phyloP scores from a whole-genome alignment of 1,139 yeast genomes.

The Protomyces pachydermus region DNA sequence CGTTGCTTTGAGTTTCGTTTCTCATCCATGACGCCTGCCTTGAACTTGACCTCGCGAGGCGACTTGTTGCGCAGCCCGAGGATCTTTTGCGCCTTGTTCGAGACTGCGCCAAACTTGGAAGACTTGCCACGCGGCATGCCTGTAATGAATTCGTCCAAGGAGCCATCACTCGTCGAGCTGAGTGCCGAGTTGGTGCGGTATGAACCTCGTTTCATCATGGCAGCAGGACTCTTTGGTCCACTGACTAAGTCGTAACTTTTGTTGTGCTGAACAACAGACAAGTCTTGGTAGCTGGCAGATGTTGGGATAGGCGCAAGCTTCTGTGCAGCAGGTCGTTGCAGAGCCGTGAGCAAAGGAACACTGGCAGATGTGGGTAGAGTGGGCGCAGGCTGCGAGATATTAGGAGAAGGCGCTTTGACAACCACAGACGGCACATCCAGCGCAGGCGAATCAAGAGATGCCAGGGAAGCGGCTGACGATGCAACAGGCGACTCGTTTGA shows the following conservation, averaged over 20 bases:
- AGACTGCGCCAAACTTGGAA: neutral
- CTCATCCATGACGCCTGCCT: neutral
- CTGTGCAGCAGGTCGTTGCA: neutral
- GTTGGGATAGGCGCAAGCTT: neutral
- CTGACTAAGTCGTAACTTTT: neutral
- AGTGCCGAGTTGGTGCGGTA: conserved; percentile 1
- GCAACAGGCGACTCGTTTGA: neutral
- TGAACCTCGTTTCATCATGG: conserved; percentile 3
- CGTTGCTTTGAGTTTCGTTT: neutral
- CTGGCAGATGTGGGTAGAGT: neutral
- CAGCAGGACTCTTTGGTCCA: neutral
- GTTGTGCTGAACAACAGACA: neutral
- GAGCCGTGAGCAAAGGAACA: neutral
- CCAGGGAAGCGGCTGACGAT: neutral
- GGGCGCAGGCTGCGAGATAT: neutral
- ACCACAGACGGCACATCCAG: neutral
- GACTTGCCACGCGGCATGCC: neutral
- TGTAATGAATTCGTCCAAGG: neutral
- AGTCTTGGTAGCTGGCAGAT: neutral
- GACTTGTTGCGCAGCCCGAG: conserved; percentile 14
- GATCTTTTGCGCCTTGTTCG: conserved; percentile 19
- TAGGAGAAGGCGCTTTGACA: neutral
- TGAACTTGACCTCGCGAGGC: neutral
- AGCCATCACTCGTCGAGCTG: neutral
- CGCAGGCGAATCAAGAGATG: neutral